A percentile compares a stretch with the other conserved stretches of the same genome.
phyloP scores from a whole-genome alignment of 169 alveolate species.

The Eimeria acervulina region DNA sequence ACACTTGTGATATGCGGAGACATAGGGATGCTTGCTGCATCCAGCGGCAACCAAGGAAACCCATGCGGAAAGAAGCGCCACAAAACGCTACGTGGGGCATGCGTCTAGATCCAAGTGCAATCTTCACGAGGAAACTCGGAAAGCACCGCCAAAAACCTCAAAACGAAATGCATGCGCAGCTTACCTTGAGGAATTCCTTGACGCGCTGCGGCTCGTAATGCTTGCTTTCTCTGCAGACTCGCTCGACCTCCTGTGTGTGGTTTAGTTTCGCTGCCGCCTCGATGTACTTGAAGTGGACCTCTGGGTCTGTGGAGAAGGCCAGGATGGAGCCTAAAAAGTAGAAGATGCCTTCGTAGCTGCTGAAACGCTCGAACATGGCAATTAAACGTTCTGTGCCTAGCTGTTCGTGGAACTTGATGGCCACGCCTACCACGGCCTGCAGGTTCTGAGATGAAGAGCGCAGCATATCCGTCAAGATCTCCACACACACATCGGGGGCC shows the following conservation, averaged over 20 bases:
- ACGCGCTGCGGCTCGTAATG: slow-evolving; percentile 98
- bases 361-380: slow-evolving; percentile 89
- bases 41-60: not conserved
- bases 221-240: slow-evolving; percentile 97
- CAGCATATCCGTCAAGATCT: slow-evolving; percentile 91
- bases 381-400: slow-evolving; percentile 94
- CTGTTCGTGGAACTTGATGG: slow-evolving; percentile 95
- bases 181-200: slow-evolving; percentile 88
- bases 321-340: slow-evolving; percentile 93
- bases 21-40: not conserved
- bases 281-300: slow-evolving; percentile 96
- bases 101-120: not conserved
- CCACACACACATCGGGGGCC: slow-evolving; percentile 77
- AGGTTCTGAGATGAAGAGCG: slow-evolving; percentile 93
- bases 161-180: not conserved
- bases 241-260: slow-evolving; percentile 98
- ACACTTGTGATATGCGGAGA: not conserved
- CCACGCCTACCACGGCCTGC: slow-evolving; percentile 87
- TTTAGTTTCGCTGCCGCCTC: slow-evolving; percentile 98
- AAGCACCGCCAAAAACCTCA: not conserved
- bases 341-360: slow-evolving; percentile 91
- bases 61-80: not conserved
- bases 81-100: not conserved
- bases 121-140: not conserved
- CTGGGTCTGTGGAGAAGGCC: slow-evolving; percentile 90